Percentiles rank a stretch among this genome's conserved stretches.
Conservation (phyloP, 192 early-diverging fungal genomes). For the Mortierella hygrophila region DNA sequence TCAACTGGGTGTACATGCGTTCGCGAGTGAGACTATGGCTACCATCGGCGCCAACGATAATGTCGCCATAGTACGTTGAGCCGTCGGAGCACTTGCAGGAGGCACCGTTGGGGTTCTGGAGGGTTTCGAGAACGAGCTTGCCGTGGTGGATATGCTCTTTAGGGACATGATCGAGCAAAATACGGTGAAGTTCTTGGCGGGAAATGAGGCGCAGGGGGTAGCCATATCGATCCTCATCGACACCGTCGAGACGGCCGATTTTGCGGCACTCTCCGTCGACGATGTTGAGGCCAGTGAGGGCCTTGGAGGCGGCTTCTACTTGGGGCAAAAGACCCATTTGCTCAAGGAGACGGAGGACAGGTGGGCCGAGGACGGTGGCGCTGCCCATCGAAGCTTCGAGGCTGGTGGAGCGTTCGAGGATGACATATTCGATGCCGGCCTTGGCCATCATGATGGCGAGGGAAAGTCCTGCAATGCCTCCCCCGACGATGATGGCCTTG, state of each 20-base stretch:
- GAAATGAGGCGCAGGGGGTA: slow-evolving; percentile 25
- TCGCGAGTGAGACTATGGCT: slow-evolving; percentile 29
- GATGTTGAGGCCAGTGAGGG: slow-evolving; percentile 21
- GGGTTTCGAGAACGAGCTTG: slow-evolving; percentile 33
- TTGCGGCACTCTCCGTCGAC: slow-evolving; percentile 16
- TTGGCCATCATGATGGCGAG: slow-evolving; percentile 49
- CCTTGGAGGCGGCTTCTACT: slow-evolving; percentile 30
- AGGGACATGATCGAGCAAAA: slow-evolving; percentile 18
- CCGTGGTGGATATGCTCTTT: slow-evolving; percentile 22
- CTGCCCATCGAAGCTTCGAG: slow-evolving; percentile 18
- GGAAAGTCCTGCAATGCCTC: slow-evolving; percentile 44
- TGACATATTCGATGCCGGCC: slow-evolving; percentile 51
- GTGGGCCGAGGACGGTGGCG: slow-evolving; percentile 29
- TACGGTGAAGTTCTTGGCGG: slow-evolving; percentile 5
- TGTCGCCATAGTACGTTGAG: slow-evolving; percentile 43
- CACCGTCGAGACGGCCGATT: slow-evolving; percentile 24
- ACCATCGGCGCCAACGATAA: slow-evolving; percentile 45
- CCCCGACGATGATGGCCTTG: slow-evolving; percentile 55
- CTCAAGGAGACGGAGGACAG: slow-evolving; percentile 43
- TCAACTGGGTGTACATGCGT: slow-evolving; percentile 20
- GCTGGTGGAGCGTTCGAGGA: slow-evolving; percentile 41
- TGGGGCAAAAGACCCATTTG: slow-evolving; percentile 38
- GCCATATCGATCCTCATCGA: slow-evolving; percentile 20
- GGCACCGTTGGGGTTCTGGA: slow-evolving; percentile 36
- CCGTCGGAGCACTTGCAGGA: slow-evolving; percentile 42